Conservation (phyloP, 331 rosid genomes). For the Rosa hybrid region DNA sequence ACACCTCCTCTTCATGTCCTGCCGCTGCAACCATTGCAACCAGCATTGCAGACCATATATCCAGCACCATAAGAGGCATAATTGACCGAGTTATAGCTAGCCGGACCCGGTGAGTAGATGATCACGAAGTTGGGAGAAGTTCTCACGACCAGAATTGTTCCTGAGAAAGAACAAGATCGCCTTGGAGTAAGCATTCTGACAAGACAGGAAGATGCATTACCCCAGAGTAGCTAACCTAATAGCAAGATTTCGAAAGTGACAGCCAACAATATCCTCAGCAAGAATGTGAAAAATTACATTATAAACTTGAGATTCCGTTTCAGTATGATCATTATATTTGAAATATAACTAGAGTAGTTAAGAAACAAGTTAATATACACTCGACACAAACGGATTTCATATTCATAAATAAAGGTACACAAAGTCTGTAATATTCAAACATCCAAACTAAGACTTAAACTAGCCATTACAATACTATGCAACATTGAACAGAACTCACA, state of each 20-base stretch:
- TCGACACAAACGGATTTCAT: neutral
- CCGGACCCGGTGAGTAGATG: neutral
- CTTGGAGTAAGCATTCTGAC: neutral
- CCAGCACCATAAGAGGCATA: neutral
- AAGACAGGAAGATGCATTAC: neutral
- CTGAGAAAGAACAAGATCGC: constrained; percentile 8
- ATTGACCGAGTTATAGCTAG: neutral
- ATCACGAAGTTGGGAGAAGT: neutral
- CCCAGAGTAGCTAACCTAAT: neutral
- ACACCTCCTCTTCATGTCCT: neutral
- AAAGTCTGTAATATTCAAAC: neutral
- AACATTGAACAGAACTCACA: constrained; percentile 24
- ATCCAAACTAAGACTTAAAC: neutral
- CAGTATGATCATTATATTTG: neutral
- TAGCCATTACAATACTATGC: neutral
- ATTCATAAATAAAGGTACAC: neutral
- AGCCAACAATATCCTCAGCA: neutral
- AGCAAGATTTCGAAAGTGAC: neutral
- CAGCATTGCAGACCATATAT: constrained; percentile 2
- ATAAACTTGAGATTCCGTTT: neutral
- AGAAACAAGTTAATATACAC: neutral
- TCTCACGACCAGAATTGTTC: constrained; percentile 5
- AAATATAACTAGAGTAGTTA: neutral
- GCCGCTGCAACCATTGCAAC: neutral
- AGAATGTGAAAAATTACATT: neutral